Evolutionary conservation across 1,139 yeast genomes (phyloP), one percentile per base, ranked within the genome.

Genomic region (Protomyces gravidus): DNA sequence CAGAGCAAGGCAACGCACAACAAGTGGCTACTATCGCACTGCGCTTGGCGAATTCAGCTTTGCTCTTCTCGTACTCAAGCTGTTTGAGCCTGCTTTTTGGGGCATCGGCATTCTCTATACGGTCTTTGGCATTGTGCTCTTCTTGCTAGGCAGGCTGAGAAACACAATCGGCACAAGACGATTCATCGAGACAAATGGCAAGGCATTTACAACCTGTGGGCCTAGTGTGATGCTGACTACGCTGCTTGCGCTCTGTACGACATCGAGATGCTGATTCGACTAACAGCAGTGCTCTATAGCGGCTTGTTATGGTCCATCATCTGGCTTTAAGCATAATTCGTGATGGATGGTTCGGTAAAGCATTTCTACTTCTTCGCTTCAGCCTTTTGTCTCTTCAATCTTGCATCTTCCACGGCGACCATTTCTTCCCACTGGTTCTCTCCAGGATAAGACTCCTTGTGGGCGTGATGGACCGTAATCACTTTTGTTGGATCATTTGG

Each of bases 391-490:
- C 11, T 17, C 42, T 36, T 36, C 21, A 36, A 17, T 7, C 23
- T n/a, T 6, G 42, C 42, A 5, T 36, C 42, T n/a, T 36, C 42
- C 11, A 17, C 23, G 21, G 42, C 42, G 3, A 36, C 42, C 3
- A 59, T 40, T 30, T 47, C 48, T 28, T 55, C 32, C 60, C 60
- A 55, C 33, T 60, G 61, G 21, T 39, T 46, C 51, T 60, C 62
- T 11, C 62, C 62, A 2, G 62, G 57, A 30, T 55, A 60, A 19
- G 52, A 40, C 23, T 60, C 62, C 26, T 50, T 55, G 30, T 48
- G 53, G 11, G 49, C 51, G 21, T 48, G 45, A 25, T 55, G 52
- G 15, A 55, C 50, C 25, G 27, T 45, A 15, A 60, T 25, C 6
- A 33, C 42, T 33, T 50, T 50, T 1, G 45, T 7, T 2, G 51